Evolutionary conservation across 345 rosid genomes (phyloP).

Genomic region (Capsella bursapastoris): DNA sequence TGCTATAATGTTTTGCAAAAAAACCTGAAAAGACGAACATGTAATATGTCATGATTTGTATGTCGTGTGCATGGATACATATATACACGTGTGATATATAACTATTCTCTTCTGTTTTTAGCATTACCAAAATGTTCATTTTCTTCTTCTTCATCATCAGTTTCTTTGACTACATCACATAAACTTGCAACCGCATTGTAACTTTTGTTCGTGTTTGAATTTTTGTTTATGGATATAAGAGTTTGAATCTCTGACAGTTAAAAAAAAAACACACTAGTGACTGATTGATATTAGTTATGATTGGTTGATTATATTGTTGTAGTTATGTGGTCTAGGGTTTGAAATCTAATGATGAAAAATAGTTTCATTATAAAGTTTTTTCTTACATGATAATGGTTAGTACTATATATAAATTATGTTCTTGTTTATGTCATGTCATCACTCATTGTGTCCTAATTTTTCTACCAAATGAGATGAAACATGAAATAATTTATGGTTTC

Average conservation of each 20-base stretch:
- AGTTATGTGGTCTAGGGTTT: neutral
- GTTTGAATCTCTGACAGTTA: neutral
- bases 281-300: neutral
- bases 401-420: neutral
- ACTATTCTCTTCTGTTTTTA: slow-evolving; percentile 28
- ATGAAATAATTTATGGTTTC: too few relatives aligned
- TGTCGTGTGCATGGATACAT: slow-evolving; percentile 44
- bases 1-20: neutral
- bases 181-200: slow-evolving; percentile 9
- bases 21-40: slow-evolving; percentile 15
- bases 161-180: slow-evolving; percentile 45
- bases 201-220: neutral
- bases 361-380: neutral
- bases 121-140: neutral
- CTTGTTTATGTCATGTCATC: neutral
- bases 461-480: too few relatives aligned
- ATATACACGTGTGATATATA: slow-evolving; percentile 53
- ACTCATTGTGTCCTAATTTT: neutral
- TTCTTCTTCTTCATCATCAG: slow-evolving; percentile 19
- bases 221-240: slow-evolving; percentile 1
- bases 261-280: neutral
- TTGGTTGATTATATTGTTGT: slow-evolving; percentile 12
- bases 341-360: too few relatives aligned
- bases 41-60: slow-evolving; percentile 34
- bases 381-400: neutral